Evolutionary conservation across 164 flowering plant species (phyloP), one percentile per base, ranked within the genome.

Genomic region (Berberis vulgaris): DNA sequence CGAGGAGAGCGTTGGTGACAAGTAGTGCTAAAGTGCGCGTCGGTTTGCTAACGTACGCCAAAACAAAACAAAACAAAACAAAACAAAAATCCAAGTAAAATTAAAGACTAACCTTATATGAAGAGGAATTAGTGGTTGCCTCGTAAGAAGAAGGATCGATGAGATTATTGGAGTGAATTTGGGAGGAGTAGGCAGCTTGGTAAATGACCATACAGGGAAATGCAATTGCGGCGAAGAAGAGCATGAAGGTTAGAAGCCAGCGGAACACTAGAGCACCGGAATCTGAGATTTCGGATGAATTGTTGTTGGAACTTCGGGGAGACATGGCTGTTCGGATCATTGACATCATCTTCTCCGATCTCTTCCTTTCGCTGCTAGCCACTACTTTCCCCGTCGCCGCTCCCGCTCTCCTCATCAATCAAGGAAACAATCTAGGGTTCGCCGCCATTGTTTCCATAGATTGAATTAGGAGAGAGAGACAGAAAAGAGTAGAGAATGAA

Each of bases 151-250:
- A 2, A 52, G 11, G 2, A 52, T 52, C n/a, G 54, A 6, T 52
- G 54, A 26, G 10, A 26, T 6, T 26, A 47, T 47, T 47, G 50
- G 50, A 47, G 1, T 47, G 54, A 52, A 52, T 1, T 13, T 56
- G 11, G 11, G 7, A 41, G 3, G 44, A 42, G 41, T 38, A 41
- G 6, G 60, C 60, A 41, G 60, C 60, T 42, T 57, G 60, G 11
- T 57, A 57, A 41, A 57, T 57, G 1, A 57, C 60, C 11, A 57
- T 5, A 42, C 60, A 57, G 1, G 60, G 60, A 57, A 42, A 57
- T 4, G 43, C 45, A 9, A 57, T n/a, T 1, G 60, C 60, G 1
- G 43, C 42, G 10, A 57, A 57, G 4, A 57, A 41, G 12, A 57
- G 41, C 60, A 57, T 4, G 9, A 42, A 42, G 7, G 60, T 42